phyloP scores from a whole-genome alignment of 352 stramenopile genomes.

The Globisporangium iwayamae region DNA sequence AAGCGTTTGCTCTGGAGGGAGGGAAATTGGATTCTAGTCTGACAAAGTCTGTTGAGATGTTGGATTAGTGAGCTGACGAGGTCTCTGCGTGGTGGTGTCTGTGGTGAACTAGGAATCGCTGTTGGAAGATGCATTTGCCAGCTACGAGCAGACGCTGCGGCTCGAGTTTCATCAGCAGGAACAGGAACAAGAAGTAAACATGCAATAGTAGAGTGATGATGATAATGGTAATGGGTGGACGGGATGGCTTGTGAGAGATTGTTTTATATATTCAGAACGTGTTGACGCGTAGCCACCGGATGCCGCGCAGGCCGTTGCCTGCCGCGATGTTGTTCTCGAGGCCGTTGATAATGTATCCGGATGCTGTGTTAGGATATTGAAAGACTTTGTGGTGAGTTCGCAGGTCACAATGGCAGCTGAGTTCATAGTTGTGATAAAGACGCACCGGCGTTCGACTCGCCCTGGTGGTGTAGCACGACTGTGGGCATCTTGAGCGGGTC shows the following conservation, averaged over 20 bases:
- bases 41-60: not conserved
- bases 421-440: not conserved
- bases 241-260: not conserved
- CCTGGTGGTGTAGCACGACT: constrained; percentile 71
- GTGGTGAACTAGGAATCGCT: constrained; percentile 41
- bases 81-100: not conserved
- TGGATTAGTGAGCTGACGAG: constrained; percentile 9
- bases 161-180: constrained; percentile 25
- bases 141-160: constrained; percentile 40
- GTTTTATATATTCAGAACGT: constrained; percentile 36
- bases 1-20: not conserved
- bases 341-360: constrained; percentile 81
- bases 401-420: not conserved
- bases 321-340: constrained; percentile 81
- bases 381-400: not conserved
- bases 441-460: constrained; percentile 61
- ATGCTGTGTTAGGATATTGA: constrained; percentile 22
- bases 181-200: constrained; percentile 2
- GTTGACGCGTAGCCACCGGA: constrained; percentile 77
- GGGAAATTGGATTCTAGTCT: too few species aligned
- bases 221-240: not conserved
- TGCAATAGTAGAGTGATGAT: not conserved
- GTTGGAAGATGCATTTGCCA: constrained; percentile 60
- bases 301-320: constrained; percentile 72
- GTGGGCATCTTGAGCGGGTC: constrained; percentile 69